Base-by-base conservation (phyloP, 164 flowering plant species). In the Pachysandra terminalis region DNA sequence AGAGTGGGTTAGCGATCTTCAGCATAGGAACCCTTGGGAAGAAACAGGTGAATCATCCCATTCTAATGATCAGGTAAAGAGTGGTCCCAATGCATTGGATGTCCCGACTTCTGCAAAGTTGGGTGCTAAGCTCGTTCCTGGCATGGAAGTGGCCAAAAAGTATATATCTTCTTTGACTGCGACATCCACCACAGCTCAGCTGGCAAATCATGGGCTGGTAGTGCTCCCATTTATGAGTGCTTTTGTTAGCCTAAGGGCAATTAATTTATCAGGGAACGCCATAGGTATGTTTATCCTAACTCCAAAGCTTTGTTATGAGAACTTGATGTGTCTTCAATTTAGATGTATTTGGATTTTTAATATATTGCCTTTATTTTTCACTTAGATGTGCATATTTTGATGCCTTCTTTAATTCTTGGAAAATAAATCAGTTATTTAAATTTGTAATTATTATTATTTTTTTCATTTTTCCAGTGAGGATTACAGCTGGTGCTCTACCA, bases 401-500 rank as follows among this genome's bases (percentile, higher is more conserved):
- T 51, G 32, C 22, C 24, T 56, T 63, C 21, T 62, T 59, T 22
- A n/a, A 48, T 49, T 24, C 16, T 13, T 65, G 17, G 14, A 40
- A 45, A 1, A 3, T 45, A 45, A 15, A 45, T 32, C 37, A 32
- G 7, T 32, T 32, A 5, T 45, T 10, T 45, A n/a, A 5, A 45
- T 45, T 2, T 26, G n/a, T 22, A 54, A 27, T 64, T 5, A 24
- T 14, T 21, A 5, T 66, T 59, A 67, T 58, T 25, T 63, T 8
- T 17, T 37, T 59, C n/a, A n/a, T n/a, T n/a, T 24, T 72, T 76
- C 8, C 83, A 92, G 98, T 77, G 72, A 88, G 85, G 75, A 89
- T 94, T 60, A 85, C 96, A 56, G 83, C 96, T 49, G 98, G 98
- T 74, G 87, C 96, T 73, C 96, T 94, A 73, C 98, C 98, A 56